Evolutionary conservation across 1,139 yeast genomes (phyloP).

Genomic region (Saccharomyces hybrid): DNA sequence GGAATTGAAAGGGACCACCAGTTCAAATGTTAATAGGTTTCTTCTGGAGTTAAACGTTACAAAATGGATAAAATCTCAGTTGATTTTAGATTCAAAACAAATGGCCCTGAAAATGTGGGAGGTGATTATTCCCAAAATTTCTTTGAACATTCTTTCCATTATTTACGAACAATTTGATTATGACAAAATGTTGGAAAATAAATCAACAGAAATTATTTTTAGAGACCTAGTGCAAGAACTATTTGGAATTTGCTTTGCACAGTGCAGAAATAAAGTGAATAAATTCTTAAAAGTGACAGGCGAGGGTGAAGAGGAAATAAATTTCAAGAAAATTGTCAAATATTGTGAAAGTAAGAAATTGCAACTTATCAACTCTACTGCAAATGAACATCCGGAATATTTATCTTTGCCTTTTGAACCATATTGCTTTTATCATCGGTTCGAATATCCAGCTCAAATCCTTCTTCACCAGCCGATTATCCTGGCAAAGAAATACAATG

Average conservation of each 20-base stretch:
- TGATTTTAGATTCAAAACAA: slow-evolving; percentile 9
- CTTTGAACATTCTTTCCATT: slow-evolving; percentile 21
- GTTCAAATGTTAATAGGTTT: slow-evolving; percentile 14
- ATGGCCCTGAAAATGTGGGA: slow-evolving; percentile 25
- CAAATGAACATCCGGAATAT: slow-evolving; percentile 24
- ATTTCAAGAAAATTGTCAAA: slow-evolving; percentile 15
- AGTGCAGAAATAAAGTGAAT: slow-evolving; percentile 14
- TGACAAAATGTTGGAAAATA: slow-evolving; percentile 16
- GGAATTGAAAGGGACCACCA: slow-evolving; percentile 6
- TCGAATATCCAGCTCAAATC: slow-evolving; percentile 26
- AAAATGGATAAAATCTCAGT: slow-evolving; percentile 14
- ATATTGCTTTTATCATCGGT: slow-evolving; percentile 25
- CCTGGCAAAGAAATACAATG: slow-evolving; percentile 17
- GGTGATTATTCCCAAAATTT: slow-evolving; percentile 21
- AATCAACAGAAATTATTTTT: slow-evolving; percentile 17
- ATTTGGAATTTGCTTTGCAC: slow-evolving; percentile 18
- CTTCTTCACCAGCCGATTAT: slow-evolving; percentile 21
- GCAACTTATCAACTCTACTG: slow-evolving; percentile 17
- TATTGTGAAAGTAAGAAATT: slow-evolving; percentile 16
- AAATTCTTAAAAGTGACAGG: slow-evolving; percentile 4
- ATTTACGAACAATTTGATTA: slow-evolving; percentile 26
- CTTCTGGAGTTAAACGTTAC: slow-evolving; percentile 14
- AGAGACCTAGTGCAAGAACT: slow-evolving; percentile 20
- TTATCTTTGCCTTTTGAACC: slow-evolving; percentile 25
- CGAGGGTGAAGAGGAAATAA: slow-evolving; percentile 6